phyloP scores from a whole-genome alignment of 805 yeast species.

The Blastobotrys americana region DNA sequence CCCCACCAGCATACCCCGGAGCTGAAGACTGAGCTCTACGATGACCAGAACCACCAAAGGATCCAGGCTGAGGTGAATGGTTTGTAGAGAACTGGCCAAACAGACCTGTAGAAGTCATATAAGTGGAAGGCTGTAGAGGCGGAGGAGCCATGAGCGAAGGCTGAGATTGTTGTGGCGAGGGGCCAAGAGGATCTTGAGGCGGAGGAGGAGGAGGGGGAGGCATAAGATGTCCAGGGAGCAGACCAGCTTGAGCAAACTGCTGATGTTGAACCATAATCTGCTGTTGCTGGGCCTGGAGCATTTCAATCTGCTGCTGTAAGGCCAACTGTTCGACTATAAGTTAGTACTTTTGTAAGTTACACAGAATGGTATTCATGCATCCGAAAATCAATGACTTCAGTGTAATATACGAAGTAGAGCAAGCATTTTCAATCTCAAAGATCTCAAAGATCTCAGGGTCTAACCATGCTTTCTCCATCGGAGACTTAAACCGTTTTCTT shows the following conservation, averaged over 20 bases:
- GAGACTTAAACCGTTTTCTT: too few relatives aligned
- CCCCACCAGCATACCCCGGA: not conserved
- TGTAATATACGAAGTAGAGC: too few relatives aligned
- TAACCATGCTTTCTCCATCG: too few relatives aligned
- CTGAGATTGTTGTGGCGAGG: not conserved
- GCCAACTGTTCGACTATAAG: conserved; percentile 53
- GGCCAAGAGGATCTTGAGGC: not conserved
- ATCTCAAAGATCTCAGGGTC: too few relatives aligned
- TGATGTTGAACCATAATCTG: conserved; percentile 70
- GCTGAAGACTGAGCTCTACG: conserved; percentile 32
- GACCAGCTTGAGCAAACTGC: conserved; percentile 29
- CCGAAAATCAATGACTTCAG: too few relatives aligned
- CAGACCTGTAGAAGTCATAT: conserved; percentile 18
- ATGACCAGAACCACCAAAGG: conserved; percentile 19
- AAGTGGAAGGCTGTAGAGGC: conserved; percentile 13
- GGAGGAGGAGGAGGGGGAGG: conserved; percentile 16
- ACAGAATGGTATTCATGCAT: too few relatives aligned
- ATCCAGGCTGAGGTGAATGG: conserved; percentile 11
- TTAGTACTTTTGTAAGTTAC: too few relatives aligned
- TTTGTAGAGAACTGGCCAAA: conserved; percentile 20
- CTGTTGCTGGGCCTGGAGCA: conserved; percentile 87
- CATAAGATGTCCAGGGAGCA: conserved; percentile 20
- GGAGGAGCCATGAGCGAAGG: conserved; percentile 5
- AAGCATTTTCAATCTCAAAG: too few relatives aligned
- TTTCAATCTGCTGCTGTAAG: conserved; percentile 85